Base-by-base conservation (phyloP, 2,329 filamentous ascomycete genomes). In the Xylariaceae sp. region DNA sequence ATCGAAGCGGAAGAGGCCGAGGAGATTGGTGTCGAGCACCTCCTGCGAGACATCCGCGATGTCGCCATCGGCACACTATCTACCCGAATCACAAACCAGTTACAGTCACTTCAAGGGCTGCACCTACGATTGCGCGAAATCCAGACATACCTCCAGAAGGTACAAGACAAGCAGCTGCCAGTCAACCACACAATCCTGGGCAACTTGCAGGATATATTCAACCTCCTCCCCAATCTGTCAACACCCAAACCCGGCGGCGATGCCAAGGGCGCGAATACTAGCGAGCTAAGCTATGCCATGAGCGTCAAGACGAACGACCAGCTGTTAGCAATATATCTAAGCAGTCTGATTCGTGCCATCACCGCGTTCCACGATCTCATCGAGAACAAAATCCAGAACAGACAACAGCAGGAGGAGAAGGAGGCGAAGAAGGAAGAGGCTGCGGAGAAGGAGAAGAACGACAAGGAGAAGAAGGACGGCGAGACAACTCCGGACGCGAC, bases 381-480 rank as follows among this genome's bases (percentile, higher is more conserved):
- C 52, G 92, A 98, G 72, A 98, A 98, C 73, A 98, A 98, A 77
- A 96, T 97, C 53, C 90, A 97, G 71, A 98, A 98, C 69, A 79
- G 90, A 63, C 89, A 97, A 67, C 87, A 94, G 63, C 85, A 94
- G 59, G 92, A 97, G 60, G 92, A 98, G 59, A 90, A 90, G 68
- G 90, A 97, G 54, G 76, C 83, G 57, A 87, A 87, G 69, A 87
- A 81, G 43, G 78, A 78, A 34, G 65, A 72, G 40, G 66, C 64
- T 73, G 48, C 52, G 8, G 54, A 55, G 24, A 66, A 66, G 40
- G 68, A 68, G 43, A 79, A 88, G 59, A 81, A 83, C 34, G 84
- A 85, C 16, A 60, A 59, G 40, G 62, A 64, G 15, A 65, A 64
- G 53, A 64, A 65, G 43, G 62, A 63, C 24, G 47, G 37, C 16